These are phyloP conservation scores for Crassisporium funariophilum DNA, from an alignment of 768 basidiomycete genomes.

Conservation along the genomic window DNA sequence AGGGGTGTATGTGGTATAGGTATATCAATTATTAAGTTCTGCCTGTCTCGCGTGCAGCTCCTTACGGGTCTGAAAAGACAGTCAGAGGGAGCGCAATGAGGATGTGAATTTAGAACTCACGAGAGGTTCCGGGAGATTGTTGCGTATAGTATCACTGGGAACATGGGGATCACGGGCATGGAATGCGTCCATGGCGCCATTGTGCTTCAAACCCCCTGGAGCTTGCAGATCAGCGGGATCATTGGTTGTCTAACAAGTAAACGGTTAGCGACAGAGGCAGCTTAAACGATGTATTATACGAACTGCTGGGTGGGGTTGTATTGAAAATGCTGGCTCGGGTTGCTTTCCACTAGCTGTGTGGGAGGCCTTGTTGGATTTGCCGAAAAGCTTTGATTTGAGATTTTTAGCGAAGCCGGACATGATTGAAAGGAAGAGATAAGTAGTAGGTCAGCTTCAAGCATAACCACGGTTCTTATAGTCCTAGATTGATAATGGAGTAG, in stretches of 20 bases:
- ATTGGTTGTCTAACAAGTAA: conserved; percentile 51
- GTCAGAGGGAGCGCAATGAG: not conserved
- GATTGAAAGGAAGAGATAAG: conserved; percentile 8
- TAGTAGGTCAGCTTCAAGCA: no score
- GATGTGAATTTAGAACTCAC: conserved; percentile 32
- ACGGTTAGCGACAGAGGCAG: not conserved
- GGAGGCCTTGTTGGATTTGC: conserved; percentile 16
- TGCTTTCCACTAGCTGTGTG: conserved; percentile 13
- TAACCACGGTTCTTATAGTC: no score
- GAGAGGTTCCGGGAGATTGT: conserved; percentile 48
- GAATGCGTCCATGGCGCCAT: conserved; percentile 45
- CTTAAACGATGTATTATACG: conserved; percentile 6
- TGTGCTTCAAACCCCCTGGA: conserved; percentile 35
- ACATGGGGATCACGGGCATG: conserved; percentile 54
- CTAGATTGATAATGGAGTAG: no score
- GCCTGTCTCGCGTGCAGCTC: conserved; percentile 48
- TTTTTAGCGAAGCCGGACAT: conserved; percentile 29
- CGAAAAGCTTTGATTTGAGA: conserved; percentile 25
- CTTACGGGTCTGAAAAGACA: conserved; percentile 44
- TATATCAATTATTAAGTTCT: no score
- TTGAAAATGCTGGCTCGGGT: conserved; percentile 48
- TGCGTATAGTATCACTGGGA: conserved; percentile 45
- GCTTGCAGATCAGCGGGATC: conserved; percentile 55
- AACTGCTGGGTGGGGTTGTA: conserved; percentile 67
- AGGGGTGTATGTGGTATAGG: no score